Evolutionary conservation across 306 rosid genomes (phyloP).

Genomic region (Quercus robur): DNA sequence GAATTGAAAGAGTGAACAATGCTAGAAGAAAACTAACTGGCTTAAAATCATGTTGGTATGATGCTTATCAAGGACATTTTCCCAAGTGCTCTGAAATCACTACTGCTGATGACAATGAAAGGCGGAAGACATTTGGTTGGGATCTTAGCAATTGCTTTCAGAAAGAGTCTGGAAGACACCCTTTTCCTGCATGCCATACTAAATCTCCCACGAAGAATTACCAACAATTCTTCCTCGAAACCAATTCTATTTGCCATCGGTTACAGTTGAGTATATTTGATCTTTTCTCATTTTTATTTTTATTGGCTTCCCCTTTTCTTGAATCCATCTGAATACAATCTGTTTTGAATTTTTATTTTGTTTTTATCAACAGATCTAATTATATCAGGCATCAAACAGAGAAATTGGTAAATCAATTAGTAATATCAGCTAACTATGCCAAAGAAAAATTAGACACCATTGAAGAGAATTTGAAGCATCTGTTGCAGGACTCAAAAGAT

Average conservation of each 20-base stretch:
- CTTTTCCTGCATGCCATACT: constrained; percentile 56
- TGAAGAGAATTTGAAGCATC: constrained; percentile 45
- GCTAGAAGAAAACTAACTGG: constrained; percentile 39
- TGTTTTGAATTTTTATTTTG: neutral
- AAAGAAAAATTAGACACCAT: constrained; percentile 59
- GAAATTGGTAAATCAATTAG: constrained; percentile 77
- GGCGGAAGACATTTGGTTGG: constrained; percentile 75
- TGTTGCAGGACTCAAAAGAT: constrained; percentile 47
- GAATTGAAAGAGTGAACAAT: too few species aligned
- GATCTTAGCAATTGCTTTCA: constrained; percentile 86
- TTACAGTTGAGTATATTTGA: constrained; percentile 55
- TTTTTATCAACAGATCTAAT: constrained; percentile 37
- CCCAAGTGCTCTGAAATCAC: constrained; percentile 62
- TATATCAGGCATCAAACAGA: constrained; percentile 66
- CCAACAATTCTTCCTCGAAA: constrained; percentile 82
- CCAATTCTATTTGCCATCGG: constrained; percentile 73
- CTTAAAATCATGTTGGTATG: constrained; percentile 64
- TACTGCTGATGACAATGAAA: constrained; percentile 50
- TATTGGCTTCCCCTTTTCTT: neutral
- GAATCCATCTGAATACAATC: neutral
- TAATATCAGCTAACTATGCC: constrained; percentile 55
- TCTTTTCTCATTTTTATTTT: neutral
- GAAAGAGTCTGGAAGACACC: constrained; percentile 59
- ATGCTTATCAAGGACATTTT: constrained; percentile 64
- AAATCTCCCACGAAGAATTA: constrained; percentile 45